These are phyloP conservation scores for Aspergillus spinulosporus DNA, from an alignment of 2,329 filamentous ascomycete species.

Conservation along the genomic window DNA sequence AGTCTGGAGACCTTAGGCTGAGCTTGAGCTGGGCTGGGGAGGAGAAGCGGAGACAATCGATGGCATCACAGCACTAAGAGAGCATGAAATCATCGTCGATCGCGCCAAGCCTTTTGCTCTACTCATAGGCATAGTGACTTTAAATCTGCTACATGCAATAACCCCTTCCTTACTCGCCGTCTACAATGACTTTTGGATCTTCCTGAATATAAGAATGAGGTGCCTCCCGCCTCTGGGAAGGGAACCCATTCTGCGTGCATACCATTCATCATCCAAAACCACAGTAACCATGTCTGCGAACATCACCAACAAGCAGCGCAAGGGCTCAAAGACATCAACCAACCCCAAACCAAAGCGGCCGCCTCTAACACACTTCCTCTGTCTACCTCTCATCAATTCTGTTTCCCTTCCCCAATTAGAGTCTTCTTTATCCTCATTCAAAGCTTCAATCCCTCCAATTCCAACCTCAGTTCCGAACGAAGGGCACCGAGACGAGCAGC, in stretches of 20 bases:
- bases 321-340: conserved; percentile 15
- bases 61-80: conserved; percentile 4
- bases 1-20: conserved; percentile 3
- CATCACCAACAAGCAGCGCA: conserved; percentile 3
- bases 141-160: background rate
- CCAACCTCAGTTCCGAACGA: conserved; percentile 14
- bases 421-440: conserved; percentile 62
- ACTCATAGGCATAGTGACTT: background rate
- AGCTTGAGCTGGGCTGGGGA: background rate
- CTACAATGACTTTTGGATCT: background rate
- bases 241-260: conserved; percentile 1
- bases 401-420: conserved; percentile 65
- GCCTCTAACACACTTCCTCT: conserved; percentile 49
- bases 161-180: background rate
- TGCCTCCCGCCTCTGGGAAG: conserved; percentile 1
- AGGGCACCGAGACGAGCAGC: conserved; percentile 29
- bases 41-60: conserved; percentile 5
- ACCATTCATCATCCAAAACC: conserved; percentile 3
- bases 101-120: conserved; percentile 10
- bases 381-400: conserved; percentile 62
- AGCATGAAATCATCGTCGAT: conserved; percentile 13
- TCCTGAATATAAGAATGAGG: conserved; percentile 8
- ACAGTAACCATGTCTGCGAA: conserved; percentile 16
- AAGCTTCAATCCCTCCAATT: conserved; percentile 51
- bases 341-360: conserved; percentile 27